Conservation (phyloP, 441 rosid genomes). For the Pelargonium fulgidum region DNA sequence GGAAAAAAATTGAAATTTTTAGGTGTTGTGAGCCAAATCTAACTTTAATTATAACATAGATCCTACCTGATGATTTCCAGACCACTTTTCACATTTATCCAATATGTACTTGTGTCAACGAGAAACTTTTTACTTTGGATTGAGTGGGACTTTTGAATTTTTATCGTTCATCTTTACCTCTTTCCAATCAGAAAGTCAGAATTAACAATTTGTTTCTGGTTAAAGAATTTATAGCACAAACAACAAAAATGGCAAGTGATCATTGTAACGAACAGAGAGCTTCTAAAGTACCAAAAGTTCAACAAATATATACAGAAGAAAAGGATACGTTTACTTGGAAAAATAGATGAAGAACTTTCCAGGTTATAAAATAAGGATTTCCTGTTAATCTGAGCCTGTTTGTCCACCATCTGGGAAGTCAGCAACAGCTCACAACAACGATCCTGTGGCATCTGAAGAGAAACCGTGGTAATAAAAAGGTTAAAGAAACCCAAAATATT, state of each 20-base stretch:
- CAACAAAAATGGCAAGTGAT: neutral
- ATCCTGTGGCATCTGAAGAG: constrained; percentile 33
- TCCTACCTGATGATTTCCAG: constrained; percentile 1
- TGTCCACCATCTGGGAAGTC: constrained; percentile 26
- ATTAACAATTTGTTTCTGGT: neutral
- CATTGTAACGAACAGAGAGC: constrained; percentile 1
- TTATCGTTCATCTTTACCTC: neutral
- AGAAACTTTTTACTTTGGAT: neutral
- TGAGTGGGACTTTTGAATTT: neutral
- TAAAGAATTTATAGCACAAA: neutral
- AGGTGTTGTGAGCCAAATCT: neutral
- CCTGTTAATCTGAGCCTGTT: constrained; percentile 34
- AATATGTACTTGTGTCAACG: neutral
- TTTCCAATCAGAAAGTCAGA: neutral
- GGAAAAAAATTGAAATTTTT: neutral
- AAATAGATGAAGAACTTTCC: constrained; percentile 36
- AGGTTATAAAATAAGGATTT: constrained; percentile 38
- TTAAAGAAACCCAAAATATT: neutral
- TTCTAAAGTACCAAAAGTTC: neutral
- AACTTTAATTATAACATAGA: neutral
- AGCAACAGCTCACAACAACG: constrained; percentile 33
- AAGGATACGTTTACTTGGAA: constrained; percentile 69
- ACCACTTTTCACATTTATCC: neutral
- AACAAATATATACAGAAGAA: neutral
- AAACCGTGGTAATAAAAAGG: constrained; percentile 15